Evolutionary conservation across 257 asterid species (phyloP).

Genomic region (Primulina huaijiensis): DNA sequence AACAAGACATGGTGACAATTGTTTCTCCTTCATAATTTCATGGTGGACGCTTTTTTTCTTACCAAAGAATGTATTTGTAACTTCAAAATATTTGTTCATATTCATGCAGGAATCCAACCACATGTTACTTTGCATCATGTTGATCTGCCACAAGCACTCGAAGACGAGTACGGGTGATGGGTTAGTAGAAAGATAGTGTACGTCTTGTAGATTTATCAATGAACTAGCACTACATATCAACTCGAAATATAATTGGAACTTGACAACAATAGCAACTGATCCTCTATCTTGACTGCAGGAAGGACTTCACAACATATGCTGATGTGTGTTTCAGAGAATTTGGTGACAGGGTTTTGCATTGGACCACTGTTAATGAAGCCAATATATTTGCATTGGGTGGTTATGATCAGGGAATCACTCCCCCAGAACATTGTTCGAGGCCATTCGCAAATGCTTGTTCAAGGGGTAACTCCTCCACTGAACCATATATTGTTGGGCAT

Average conservation of each 20-base stretch:
- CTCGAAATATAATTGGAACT: no score
- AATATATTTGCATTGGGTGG: slow-evolving; percentile 46
- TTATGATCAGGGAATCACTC: slow-evolving; percentile 34
- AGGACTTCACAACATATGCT: slow-evolving; percentile 49
- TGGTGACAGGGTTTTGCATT: slow-evolving; percentile 52
- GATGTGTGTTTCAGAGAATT: slow-evolving; percentile 58
- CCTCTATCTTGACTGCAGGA: slow-evolving; percentile 31
- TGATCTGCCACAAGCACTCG: slow-evolving; percentile 54
- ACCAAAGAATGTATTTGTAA: not conserved
- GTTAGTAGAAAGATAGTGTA: slow-evolving; percentile 49
- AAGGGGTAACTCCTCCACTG: slow-evolving; percentile 39
- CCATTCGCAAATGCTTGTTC: slow-evolving; percentile 25
- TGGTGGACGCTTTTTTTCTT: not conserved
- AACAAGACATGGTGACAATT: slow-evolving; percentile 28
- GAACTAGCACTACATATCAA: not conserved
- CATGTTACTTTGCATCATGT: slow-evolving; percentile 44
- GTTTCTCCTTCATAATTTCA: not conserved
- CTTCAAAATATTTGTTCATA: not conserved
- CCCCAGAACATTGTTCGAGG: slow-evolving; percentile 49
- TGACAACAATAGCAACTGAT: no score
- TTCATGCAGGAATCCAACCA: slow-evolving; percentile 47
- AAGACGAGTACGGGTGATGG: slow-evolving; percentile 57
- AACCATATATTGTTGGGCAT: slow-evolving; percentile 49
- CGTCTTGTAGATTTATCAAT: slow-evolving; percentile 4
- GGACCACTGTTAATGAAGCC: slow-evolving; percentile 65